Conservation (phyloP, 306 rosid genomes). For the Hippophae rhamnoides region DNA sequence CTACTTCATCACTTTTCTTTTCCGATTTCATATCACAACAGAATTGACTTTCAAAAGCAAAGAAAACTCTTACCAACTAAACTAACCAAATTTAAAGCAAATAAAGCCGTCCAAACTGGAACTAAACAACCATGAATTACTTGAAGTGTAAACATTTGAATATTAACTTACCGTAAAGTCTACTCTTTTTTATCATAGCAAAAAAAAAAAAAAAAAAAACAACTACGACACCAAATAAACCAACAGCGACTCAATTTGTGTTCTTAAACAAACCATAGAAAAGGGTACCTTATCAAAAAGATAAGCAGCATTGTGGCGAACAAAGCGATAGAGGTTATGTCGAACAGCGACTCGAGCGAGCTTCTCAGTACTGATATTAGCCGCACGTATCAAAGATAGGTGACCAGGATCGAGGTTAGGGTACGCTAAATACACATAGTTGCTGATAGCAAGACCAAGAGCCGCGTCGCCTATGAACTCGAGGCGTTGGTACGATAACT, state of each 20-base stretch:
- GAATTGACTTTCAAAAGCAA: too few species aligned
- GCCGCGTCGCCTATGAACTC: constrained; percentile 71
- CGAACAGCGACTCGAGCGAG: constrained; percentile 73
- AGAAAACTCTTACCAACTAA: too few species aligned
- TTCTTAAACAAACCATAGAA: background rate
- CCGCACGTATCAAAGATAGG: constrained; percentile 56
- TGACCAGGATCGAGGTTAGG: constrained; percentile 38
- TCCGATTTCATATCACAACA: too few species aligned
- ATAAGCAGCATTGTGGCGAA: constrained; percentile 34
- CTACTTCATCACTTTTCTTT: too few species aligned
- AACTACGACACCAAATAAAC: background rate
- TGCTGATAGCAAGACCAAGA: constrained; percentile 37
- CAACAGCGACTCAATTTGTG: too few species aligned
- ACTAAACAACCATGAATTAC: too few species aligned
- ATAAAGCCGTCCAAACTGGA: too few species aligned
- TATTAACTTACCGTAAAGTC: too few species aligned
- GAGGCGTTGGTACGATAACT: constrained; percentile 47
- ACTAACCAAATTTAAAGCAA: too few species aligned
- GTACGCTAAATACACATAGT: constrained; percentile 34
- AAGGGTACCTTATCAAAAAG: constrained; percentile 24
- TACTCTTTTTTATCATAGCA: too few species aligned
- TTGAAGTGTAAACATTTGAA: too few species aligned
- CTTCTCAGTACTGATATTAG: constrained; percentile 69
- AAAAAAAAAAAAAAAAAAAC: too few species aligned
- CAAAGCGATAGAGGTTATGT: constrained; percentile 24